Base-by-base conservation (phyloP, 2,329 filamentous ascomycete genomes). In the Aspergillus sp. region DNA sequence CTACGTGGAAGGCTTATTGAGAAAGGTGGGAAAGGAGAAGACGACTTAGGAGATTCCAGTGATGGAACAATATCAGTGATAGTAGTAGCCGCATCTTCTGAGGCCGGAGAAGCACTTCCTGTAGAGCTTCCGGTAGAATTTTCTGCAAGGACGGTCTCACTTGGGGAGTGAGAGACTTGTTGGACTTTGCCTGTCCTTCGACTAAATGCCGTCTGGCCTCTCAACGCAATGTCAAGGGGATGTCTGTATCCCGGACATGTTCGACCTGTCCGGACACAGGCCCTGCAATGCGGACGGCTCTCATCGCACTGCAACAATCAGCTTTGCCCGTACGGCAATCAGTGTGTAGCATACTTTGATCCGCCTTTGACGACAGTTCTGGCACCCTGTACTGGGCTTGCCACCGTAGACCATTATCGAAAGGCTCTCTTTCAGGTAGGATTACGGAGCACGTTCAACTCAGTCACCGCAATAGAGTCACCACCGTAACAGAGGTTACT, bases 191-290 rank as follows among this genome's bases (percentile, higher is more conserved):
- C 4, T 47, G 43, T 19, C 19, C 19, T 19, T 19, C 19, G 19
- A 19, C 19, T 19, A 26, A 57, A 58, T 5, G 55, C 49, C 6
- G 51, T 59, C 9, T 57, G 54, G 8, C 58, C 55, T 29, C 61
- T 52, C 8, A 62, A 45, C 43, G 61, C 53, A 10, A 62, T 38
- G 52, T 63, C 61, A 26, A 63, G 54, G 7, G 59, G 60, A 41
- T 62, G 54, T 6, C 47, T 49, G 44, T 62, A 63, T 4, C 61
- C 61, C 0, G 61, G 61, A 46, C 61, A 63, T 30, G 48, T 36
- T 4, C 61, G 56, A 28, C 56, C 55, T 33, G 60, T 58, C 41
- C 58, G 55, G 12, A 53, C 44, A 48, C 61, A 63, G 32, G 58
- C 57, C 41, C 44, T 56, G 46, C 61, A 63, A 32, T 59, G 52